These are phyloP conservation scores for Penicillium sp. DNA, from an alignment of 2,329 filamentous ascomycete genomes.

Conservation along the genomic window DNA sequence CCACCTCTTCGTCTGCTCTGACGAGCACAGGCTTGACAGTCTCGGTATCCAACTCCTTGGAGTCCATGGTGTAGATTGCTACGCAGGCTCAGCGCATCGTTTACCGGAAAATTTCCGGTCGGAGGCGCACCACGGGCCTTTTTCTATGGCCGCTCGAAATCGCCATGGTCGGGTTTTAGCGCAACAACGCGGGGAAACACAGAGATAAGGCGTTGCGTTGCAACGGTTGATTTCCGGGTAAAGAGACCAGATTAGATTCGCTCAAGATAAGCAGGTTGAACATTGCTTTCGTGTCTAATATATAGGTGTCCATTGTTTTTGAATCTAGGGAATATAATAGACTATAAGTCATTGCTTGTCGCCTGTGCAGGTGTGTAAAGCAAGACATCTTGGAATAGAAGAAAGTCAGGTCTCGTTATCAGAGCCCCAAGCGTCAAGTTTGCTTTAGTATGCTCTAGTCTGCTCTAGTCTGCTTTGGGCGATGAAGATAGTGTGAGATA, in stretches of 20 bases:
- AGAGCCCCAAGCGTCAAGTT: background rate
- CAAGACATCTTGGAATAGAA: background rate
- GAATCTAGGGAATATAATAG: background rate
- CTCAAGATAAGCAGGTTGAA: constrained; percentile 8
- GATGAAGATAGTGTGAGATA: background rate
- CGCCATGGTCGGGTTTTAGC: background rate
- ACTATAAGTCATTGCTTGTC: background rate
- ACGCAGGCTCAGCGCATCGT: background rate
- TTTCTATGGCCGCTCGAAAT: background rate
- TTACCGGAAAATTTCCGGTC: background rate
- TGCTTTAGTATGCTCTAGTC: background rate
- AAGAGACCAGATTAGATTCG: constrained; percentile 1
- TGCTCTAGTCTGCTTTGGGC: background rate
- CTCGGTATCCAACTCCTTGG: constrained; percentile 7
- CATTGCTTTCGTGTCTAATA: constrained; percentile 3
- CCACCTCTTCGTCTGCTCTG: constrained; percentile 14
- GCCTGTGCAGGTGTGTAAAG: background rate
- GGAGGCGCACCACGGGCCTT: background rate
- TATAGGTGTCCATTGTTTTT: background rate
- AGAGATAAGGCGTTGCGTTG: constrained; percentile 5
- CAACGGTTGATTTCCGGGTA: background rate
- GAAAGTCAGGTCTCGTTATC: background rate
- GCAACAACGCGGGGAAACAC: constrained; percentile 4
- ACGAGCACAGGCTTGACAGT: constrained; percentile 2
- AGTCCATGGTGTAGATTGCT: constrained; percentile 8